phyloP scores from a whole-genome alignment of 495 filamentous ascomycete genomes.

The Bombardia bombarda region DNA sequence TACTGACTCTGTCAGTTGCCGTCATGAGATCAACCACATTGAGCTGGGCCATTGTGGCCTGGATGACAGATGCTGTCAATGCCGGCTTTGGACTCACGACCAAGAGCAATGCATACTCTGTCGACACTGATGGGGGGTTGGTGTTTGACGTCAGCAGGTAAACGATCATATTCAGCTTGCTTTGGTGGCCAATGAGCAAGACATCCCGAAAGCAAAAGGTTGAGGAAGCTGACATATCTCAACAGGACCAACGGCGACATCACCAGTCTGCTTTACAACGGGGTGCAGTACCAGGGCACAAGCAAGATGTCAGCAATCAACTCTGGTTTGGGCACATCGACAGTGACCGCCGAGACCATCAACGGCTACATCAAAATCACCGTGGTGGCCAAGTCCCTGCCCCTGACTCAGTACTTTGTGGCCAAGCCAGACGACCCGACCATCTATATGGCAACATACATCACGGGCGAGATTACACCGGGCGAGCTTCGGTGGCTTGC shows the following conservation, averaged over 20 bases:
- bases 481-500: conserved; percentile 54
- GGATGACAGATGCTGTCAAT: neutral
- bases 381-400: conserved; percentile 37
- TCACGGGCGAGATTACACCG: conserved; percentile 44
- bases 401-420: conserved; percentile 48
- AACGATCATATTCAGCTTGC: no score
- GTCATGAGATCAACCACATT: neutral
- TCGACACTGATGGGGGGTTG: conserved; percentile 29
- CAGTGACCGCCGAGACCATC: conserved; percentile 37
- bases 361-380: conserved; percentile 45
- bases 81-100: conserved; percentile 20
- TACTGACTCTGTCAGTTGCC: no score
- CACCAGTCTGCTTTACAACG: conserved; percentile 45
- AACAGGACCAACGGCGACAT: conserved; percentile 47
- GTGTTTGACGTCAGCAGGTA: conserved; percentile 40
- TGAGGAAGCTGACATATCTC: no score
- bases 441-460: conserved; percentile 54
- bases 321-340: conserved; percentile 47
- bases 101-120: conserved; percentile 17
- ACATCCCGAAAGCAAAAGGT: no score
- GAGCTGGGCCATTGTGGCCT: neutral
- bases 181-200: no score
- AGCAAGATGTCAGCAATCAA: conserved; percentile 45
- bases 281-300: conserved; percentile 46
- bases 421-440: conserved; percentile 43